A percentile compares a stretch with the other conserved stretches of the same genome.
phyloP scores from a whole-genome alignment of 345 rosid genomes.

The Citrus sinensis region DVS_A1.0 CM039164.1:28093501-28094000 shows the following conservation, averaged over 20 bases:
- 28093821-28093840: not conserved
- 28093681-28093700: too few relatives aligned
- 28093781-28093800: not conserved
- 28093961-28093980: constrained; percentile 36
- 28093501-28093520: constrained; percentile 40
- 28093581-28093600: not conserved
- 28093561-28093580: constrained; percentile 2
- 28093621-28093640: not conserved
- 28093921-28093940: not conserved
- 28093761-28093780: too few relatives aligned
- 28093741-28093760: too few relatives aligned
- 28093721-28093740: too few relatives aligned
- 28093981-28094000: constrained; percentile 71
- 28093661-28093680: too few relatives aligned
- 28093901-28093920: too few relatives aligned
- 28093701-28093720: too few relatives aligned
- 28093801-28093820: not conserved
- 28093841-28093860: not conserved
- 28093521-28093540: constrained; percentile 38
- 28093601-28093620: not conserved
- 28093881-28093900: too few relatives aligned
- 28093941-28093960: not conserved
- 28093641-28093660: too few relatives aligned
- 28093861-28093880: not conserved
- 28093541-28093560: constrained; percentile 44